Base-by-base conservation (phyloP, 2,329 filamentous ascomycete species). In the Cercospora janseana region DNA sequence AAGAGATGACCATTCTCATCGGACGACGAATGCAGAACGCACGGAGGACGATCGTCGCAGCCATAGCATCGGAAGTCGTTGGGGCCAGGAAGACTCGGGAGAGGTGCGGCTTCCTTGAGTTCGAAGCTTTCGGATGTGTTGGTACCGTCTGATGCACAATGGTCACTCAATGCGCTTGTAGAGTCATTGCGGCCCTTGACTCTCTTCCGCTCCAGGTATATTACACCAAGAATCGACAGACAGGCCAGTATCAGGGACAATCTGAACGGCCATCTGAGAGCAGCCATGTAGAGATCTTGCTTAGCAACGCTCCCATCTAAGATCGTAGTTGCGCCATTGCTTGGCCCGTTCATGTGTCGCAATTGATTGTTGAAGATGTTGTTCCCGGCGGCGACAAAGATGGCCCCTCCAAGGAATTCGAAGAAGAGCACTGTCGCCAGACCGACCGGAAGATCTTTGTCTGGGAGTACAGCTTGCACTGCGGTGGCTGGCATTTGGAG, bases 401-500 rank as follows among this genome's bases (percentile, higher is more conserved):
- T 5, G 6, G 40, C 23, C 1, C 40, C 40, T 8, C 40, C 40
- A 3, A 43, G 26, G 15, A 43, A 43, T 8, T 43, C 40, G 40
- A 43, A 43, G 15, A 43, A 29, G 2, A 43, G 26, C 4, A 43
- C 40, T 21, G 40, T 43, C 6, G 40, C 40, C 7, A 43, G 40
- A 9, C 40, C 40, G 9, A 29, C 24, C 18, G 40, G 13, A 29
- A 43, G 26, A 29, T 43, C 40, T 31, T 43, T 18, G 1, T 20
- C 13, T 1, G 40, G 26, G 9, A 43, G 40, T 6, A 43, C 40
- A 29, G 40, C 40, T 15, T 43, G 40, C 9, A 43, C 15, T 10
- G 40, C 40, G 12, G 40, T 43, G 26, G 16, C 40, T 43, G 40
- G 40, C 15, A 43, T 13, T 26, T 43, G 40, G 4, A 43, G 26